Evolutionary conservation across 2,329 filamentous ascomycete genomes (phyloP).

Genomic region (Xylariaceae sp.): DNA sequence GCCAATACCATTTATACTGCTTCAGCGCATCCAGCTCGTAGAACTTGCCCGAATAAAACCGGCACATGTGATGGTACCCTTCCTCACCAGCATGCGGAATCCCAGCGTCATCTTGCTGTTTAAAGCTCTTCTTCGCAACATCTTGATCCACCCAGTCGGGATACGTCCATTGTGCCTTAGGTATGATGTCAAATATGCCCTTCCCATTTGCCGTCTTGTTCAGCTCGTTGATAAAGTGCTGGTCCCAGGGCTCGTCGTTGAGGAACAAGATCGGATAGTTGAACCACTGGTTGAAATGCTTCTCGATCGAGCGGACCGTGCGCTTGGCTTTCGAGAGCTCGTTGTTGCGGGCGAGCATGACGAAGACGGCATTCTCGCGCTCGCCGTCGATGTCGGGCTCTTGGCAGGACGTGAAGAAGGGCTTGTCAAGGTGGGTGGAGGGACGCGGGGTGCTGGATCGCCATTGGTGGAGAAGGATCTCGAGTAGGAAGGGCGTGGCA

Average conservation of each 20-base stretch:
- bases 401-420: slow-evolving; percentile 38
- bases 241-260: slow-evolving; percentile 42
- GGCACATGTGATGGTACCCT: slow-evolving; percentile 41
- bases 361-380: slow-evolving; percentile 42
- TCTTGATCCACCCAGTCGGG: slow-evolving; percentile 33
- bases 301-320: slow-evolving; percentile 39
- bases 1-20: slow-evolving; percentile 46
- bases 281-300: slow-evolving; percentile 44
- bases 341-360: slow-evolving; percentile 45
- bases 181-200: slow-evolving; percentile 41
- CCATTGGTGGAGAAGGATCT: slow-evolving; percentile 34
- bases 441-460: slow-evolving; percentile 34
- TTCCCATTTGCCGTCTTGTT: slow-evolving; percentile 35
- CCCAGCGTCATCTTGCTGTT: slow-evolving; percentile 30
- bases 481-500: slow-evolving; percentile 30
- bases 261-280: slow-evolving; percentile 45
- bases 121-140: slow-evolving; percentile 32
- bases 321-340: slow-evolving; percentile 38
- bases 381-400: slow-evolving; percentile 33
- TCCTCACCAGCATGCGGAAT: slow-evolving; percentile 38
- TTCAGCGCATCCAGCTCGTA: slow-evolving; percentile 39
- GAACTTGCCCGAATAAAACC: slow-evolving; percentile 43
- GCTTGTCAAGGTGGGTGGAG: slow-evolving; percentile 34
- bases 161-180: slow-evolving; percentile 38
- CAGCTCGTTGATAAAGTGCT: slow-evolving; percentile 36